A percentile compares a stretch with the other conserved stretches of the same genome.
Conservation (phyloP, 257 asterid genomes). For the Hygrophila difformis region DNA sequence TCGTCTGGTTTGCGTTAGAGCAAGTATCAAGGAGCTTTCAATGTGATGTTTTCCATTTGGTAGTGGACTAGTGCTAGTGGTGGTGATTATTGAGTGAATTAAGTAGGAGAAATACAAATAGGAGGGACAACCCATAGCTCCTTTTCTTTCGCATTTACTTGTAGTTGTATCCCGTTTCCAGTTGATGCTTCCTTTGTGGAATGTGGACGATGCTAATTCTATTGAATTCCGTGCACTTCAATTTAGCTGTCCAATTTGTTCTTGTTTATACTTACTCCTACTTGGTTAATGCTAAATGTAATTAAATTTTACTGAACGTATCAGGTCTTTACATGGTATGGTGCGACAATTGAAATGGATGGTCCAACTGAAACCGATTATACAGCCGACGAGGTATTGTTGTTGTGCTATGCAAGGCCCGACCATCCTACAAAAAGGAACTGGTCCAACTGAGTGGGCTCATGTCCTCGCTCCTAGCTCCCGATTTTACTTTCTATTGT, state of each 20-base stretch:
- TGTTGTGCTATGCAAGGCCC: no score
- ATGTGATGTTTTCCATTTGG: no score
- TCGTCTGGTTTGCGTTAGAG: background rate
- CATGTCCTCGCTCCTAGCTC: background rate
- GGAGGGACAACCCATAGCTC: no score
- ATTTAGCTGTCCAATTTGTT: background rate
- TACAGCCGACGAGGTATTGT: constrained; percentile 84
- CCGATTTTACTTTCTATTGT: background rate
- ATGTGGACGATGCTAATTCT: background rate
- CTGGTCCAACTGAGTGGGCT: no score
- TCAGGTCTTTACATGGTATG: constrained; percentile 94
- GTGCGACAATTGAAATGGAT: constrained; percentile 88
- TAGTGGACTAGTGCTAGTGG: no score
- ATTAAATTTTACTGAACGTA: constrained; percentile 14
- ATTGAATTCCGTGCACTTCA: background rate
- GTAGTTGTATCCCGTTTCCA: no score
- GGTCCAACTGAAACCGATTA: constrained; percentile 90
- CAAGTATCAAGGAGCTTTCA: background rate
- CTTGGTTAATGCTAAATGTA: constrained; percentile 13
- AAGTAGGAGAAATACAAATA: no score
- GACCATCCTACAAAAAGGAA: no score
- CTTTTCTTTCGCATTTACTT: no score
- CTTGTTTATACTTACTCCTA: constrained; percentile 2
- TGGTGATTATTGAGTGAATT: background rate
- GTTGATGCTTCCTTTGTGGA: background rate